A percentile compares a stretch with the other conserved stretches of the same genome.
These are phyloP conservation scores for Sphagnum tenellum DNA, from an alignment of 225 moss, liverwort and hornwort species.

Conservation along the genomic window DNA sequence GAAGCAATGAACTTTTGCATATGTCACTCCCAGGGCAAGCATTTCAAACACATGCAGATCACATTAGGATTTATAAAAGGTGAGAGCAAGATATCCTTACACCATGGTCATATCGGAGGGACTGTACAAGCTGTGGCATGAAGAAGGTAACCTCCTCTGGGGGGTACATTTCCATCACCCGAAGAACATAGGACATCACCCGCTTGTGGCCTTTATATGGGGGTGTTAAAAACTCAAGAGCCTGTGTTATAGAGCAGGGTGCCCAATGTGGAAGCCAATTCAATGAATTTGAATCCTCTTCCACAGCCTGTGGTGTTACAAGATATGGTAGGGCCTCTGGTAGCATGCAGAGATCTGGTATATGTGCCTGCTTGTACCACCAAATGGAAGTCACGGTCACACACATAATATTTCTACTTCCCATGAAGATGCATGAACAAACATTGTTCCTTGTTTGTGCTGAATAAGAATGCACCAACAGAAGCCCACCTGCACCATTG, in stretches of 20 bases:
- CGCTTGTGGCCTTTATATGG: conserved; percentile 75
- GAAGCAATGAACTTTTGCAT: no score
- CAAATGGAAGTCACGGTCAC: no score
- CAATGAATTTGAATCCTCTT: conserved; percentile 54
- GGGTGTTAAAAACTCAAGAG: conserved; percentile 71
- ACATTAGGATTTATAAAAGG: no score
- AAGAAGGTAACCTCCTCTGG: conserved; percentile 84
- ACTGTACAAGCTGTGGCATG: conserved; percentile 88
- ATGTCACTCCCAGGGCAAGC: no score
- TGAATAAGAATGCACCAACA: neutral
- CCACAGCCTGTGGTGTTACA: conserved; percentile 71
- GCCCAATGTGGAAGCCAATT: conserved; percentile 70
- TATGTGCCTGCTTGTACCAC: no score
- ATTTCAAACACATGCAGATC: no score
- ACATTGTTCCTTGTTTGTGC: neutral
- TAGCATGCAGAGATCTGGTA: conserved; percentile 1
- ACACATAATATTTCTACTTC: no score
- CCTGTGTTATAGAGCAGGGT: conserved; percentile 68
- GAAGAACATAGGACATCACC: conserved; percentile 83
- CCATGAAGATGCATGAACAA: no score
- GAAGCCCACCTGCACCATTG: conserved; percentile 46
- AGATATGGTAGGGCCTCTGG: conserved; percentile 73
- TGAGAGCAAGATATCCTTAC: conserved; percentile 10
- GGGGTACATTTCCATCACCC: conserved; percentile 78
- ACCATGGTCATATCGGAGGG: conserved; percentile 74